A percentile compares a stretch with the other conserved stretches of the same genome.
Evolutionary conservation across 2,329 filamentous ascomycete species (phyloP).

Genomic region (Raffaelea albimanens): DNA sequence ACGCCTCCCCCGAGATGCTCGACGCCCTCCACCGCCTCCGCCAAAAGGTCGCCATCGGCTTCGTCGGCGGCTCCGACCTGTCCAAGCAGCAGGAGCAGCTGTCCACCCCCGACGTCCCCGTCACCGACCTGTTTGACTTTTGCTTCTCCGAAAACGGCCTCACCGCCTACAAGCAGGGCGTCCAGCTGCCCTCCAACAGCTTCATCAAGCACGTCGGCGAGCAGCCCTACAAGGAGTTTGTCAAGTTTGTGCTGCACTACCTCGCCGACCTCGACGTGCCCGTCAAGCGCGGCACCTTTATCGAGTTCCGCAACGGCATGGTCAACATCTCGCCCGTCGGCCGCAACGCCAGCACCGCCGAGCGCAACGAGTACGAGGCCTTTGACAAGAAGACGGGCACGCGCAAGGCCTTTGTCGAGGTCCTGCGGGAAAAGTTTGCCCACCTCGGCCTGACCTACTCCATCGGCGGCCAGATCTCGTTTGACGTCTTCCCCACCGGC

Average conservation of each 20-base stretch:
- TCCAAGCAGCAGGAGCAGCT: constrained; percentile 95
- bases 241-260: constrained; percentile 69
- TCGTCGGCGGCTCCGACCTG: constrained; percentile 86
- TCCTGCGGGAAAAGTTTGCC: constrained; percentile 70
- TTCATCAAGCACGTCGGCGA: constrained; percentile 94
- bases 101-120: constrained; percentile 55
- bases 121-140: constrained; percentile 89
- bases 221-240: constrained; percentile 67
- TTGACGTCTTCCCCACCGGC: constrained; percentile 91
- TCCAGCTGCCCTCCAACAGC: constrained; percentile 64
- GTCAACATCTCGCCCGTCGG: constrained; percentile 78
- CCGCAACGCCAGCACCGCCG: constrained; percentile 71
- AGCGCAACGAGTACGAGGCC: constrained; percentile 72
- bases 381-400: constrained; percentile 74
- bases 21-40: constrained; percentile 69
- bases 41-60: constrained; percentile 81
- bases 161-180: constrained; percentile 76
- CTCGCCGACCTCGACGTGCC: constrained; percentile 77
- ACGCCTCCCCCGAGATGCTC: constrained; percentile 72
- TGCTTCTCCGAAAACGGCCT: constrained; percentile 97
- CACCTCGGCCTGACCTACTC: constrained; percentile 83
- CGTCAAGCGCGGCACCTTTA: constrained; percentile 73
- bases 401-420: constrained; percentile 64
- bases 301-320: constrained; percentile 90
- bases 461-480: constrained; percentile 95